A percentile compares a stretch with the other conserved stretches of the same genome.
phyloP scores from a whole-genome alignment of 163 green algal genomes.

The Coccomyxa subellipsoidea region DNA sequence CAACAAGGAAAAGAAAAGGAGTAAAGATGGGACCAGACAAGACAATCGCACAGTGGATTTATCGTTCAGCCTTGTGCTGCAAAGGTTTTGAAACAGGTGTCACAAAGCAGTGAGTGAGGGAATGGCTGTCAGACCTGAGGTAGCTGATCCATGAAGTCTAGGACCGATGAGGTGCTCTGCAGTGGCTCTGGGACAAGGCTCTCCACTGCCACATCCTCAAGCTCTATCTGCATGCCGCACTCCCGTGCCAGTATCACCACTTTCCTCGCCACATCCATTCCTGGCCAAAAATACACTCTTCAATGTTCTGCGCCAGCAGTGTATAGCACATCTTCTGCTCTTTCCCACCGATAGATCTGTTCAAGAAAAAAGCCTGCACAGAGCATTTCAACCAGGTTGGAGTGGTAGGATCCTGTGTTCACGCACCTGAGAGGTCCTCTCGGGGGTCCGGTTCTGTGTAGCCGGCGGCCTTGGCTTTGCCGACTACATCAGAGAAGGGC shows the following conservation, averaged over 20 bases:
- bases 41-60: too few relatives aligned
- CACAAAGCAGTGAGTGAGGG: not conserved
- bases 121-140: constrained; percentile 8
- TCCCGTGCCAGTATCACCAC: constrained; percentile 74
- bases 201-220: constrained; percentile 82
- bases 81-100: too few relatives aligned
- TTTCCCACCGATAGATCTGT: too few relatives aligned
- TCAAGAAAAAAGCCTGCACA: not conserved
- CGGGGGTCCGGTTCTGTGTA: constrained; percentile 96
- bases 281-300: constrained; percentile 15
- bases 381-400: too few relatives aligned
- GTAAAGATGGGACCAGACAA: not conserved
- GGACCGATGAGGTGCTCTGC: constrained; percentile 31
- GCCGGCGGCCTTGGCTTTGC: constrained; percentile 56
- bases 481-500: constrained; percentile 57
- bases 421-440: constrained; percentile 53
- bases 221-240: constrained; percentile 80
- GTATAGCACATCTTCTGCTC: not conserved
- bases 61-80: too few relatives aligned
- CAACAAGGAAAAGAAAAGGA: not conserved
- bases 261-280: constrained; percentile 96
- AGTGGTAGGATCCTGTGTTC: too few relatives aligned
- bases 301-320: not conserved
- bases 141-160: constrained; percentile 84
- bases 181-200: constrained; percentile 81